Evolutionary conservation across 2,329 filamentous ascomycete genomes (phyloP), one percentile per base, ranked within the genome.

Genomic region (Claviceps quebecensis): DNA sequence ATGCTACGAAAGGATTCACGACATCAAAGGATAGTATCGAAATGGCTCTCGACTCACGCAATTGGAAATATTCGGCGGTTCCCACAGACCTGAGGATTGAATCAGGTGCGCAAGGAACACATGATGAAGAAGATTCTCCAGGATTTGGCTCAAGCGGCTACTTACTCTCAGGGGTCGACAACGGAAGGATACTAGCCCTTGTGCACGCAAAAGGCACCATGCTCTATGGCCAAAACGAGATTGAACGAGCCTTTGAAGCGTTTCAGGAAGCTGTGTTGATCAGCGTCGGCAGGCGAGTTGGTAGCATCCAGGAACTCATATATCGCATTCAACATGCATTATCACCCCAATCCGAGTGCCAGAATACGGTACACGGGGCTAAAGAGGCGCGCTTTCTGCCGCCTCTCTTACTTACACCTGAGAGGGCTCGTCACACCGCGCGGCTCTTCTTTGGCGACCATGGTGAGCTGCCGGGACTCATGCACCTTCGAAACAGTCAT

Each of bases 151-250:
- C 65, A 16, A 67, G 65, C 65, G 90, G 89, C 16, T 97, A 95
- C 65, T 78, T 81, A 14, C 83, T 98, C 44, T 78, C 89, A 5
- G 89, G 84, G 2, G 81, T 78, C 44, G 93, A 98, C 58, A 97
- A 96, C 63, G 93, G 91, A 8, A 81, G 93, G 54, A 88, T 98
- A 61, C 76, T 98, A 45, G 86, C 89, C n/a, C 75, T 98, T 16
- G 82, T 97, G 41, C 93, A 98, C 67, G 90, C 91, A 19, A 98
- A 97, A 67, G 93, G 91, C n/a, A 97, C 97, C 56, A 94, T 97
- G 84, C 75, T 97, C 1, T 98, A 98, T 67, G 82, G 87, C 26
- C 71, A 94, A 34, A 91, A 91, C 45, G 84, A 96, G 57, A 86
- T 93, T 56, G 73, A 76, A 40, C 80, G 76, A 41, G 93, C 93